Evolutionary conservation across 2,329 filamentous ascomycete species (phyloP).

Genomic region (Pseudodiploospora longispora): DNA sequence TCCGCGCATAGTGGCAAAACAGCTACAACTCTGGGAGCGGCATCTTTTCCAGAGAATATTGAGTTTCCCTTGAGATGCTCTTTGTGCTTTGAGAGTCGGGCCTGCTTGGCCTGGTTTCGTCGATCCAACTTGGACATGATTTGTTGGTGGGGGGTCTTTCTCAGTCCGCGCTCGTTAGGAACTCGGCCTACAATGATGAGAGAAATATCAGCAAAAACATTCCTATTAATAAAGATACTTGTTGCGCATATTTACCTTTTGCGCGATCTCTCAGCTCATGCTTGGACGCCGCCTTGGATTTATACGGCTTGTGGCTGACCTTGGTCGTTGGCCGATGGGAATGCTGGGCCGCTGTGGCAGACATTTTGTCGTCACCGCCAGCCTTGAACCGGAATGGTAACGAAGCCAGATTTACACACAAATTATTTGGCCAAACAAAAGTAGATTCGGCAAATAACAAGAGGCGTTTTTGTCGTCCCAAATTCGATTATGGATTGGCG

Average conservation of each 20-base stretch:
- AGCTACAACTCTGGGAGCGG: slow-evolving; percentile 79
- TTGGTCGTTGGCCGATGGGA: slow-evolving; percentile 94
- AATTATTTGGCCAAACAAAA: no score
- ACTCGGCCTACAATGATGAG: slow-evolving; percentile 57
- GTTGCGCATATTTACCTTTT: slow-evolving; percentile 54
- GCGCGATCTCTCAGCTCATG: slow-evolving; percentile 73
- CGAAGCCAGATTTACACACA: slow-evolving; percentile 49
- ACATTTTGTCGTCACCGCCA: slow-evolving; percentile 66
- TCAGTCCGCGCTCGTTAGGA: slow-evolving; percentile 60
- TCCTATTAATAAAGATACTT: neutral
- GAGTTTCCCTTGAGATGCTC: slow-evolving; percentile 72
- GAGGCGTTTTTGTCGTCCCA: no score
- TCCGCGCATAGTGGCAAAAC: slow-evolving; percentile 76
- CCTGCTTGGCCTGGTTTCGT: slow-evolving; percentile 89
- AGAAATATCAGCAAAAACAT: neutral
- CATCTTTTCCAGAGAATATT: slow-evolving; percentile 79
- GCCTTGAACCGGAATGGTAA: slow-evolving; percentile 85
- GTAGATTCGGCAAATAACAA: no score
- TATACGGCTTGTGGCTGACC: slow-evolving; percentile 79
- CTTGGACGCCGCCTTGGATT: slow-evolving; percentile 85
- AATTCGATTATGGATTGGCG: neutral
- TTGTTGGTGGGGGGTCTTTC: slow-evolving; percentile 90
- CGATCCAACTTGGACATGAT: slow-evolving; percentile 96
- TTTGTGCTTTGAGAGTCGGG: slow-evolving; percentile 72
- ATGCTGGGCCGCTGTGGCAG: slow-evolving; percentile 58